Conservation (phyloP, 805 yeast genomes). For the Lipomyces orientalis region DNA sequence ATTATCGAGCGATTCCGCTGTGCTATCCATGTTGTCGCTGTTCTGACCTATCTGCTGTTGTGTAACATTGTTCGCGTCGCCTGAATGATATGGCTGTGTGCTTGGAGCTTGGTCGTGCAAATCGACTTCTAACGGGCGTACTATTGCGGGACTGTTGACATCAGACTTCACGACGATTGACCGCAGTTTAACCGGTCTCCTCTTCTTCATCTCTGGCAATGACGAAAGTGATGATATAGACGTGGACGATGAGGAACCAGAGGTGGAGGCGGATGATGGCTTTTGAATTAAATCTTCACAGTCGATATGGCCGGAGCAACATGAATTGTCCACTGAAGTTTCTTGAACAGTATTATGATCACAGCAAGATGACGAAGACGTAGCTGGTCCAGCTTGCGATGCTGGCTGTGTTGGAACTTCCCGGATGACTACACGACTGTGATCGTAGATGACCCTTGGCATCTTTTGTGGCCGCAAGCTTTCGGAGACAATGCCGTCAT, state of each 20-base stretch:
- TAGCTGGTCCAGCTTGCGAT: neutral
- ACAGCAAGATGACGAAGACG: neutral
- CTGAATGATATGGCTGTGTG: neutral
- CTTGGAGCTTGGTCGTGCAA: neutral
- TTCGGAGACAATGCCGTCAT: neutral
- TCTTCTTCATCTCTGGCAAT: neutral
- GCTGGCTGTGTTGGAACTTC: conserved; percentile 4
- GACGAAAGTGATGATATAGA: conserved; percentile 5
- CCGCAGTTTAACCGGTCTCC: conserved; percentile 25
- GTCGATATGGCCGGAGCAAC: neutral
- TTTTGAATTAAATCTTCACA: neutral
- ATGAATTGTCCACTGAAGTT: neutral
- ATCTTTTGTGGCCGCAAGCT: neutral
- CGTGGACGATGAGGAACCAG: conserved; percentile 3
- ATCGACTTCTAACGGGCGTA: conserved; percentile 11
- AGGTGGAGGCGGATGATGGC: neutral
- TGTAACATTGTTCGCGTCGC: neutral
- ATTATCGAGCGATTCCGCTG: conserved; percentile 1
- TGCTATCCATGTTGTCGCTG: neutral
- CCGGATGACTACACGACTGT: conserved; percentile 14
- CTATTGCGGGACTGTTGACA: conserved; percentile 22
- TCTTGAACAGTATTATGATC: neutral
- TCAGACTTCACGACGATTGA: conserved; percentile 27
- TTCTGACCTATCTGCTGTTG: neutral
- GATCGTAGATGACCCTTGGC: conserved; percentile 18